Evolutionary conservation across 2,329 filamentous ascomycete species (phyloP).

Genomic region (Colletotrichum spinosum): DNA sequence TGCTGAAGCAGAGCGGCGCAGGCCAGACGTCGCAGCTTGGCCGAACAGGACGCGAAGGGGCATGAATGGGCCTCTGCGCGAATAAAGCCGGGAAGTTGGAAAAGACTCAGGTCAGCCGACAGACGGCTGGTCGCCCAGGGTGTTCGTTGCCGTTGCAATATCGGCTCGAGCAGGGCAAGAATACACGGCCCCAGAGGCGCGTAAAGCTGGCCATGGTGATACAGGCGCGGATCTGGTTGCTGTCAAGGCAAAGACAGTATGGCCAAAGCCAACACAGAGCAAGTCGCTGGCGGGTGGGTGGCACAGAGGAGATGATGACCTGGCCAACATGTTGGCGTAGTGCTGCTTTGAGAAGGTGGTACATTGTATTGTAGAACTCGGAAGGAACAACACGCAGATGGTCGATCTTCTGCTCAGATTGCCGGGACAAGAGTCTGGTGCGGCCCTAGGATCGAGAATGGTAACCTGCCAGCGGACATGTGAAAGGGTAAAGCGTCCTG

Average conservation of each 20-base stretch:
- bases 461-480: no score
- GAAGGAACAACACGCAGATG: neutral
- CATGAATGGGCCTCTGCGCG: slow-evolving; percentile 17
- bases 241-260: slow-evolving; percentile 11
- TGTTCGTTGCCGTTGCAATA: slow-evolving; percentile 9
- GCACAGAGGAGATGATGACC: slow-evolving; percentile 17
- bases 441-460: slow-evolving; percentile 21
- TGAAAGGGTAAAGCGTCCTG: no score
- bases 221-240: slow-evolving; percentile 24
- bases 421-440: slow-evolving; percentile 18
- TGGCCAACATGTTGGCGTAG: slow-evolving; percentile 8
- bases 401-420: slow-evolving; percentile 18
- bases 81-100: neutral
- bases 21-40: slow-evolving; percentile 5
- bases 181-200: slow-evolving; percentile 19
- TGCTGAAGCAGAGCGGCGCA: slow-evolving; percentile 6
- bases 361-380: neutral
- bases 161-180: slow-evolving; percentile 18
- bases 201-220: slow-evolving; percentile 10
- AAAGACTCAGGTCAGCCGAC: slow-evolving; percentile 13
- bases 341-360: neutral
- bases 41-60: neutral
- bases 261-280: neutral
- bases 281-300: slow-evolving; percentile 18
- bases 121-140: slow-evolving; percentile 9